phyloP scores from a whole-genome alignment of 75 land plant species.

The Pinus taeda region DNA sequence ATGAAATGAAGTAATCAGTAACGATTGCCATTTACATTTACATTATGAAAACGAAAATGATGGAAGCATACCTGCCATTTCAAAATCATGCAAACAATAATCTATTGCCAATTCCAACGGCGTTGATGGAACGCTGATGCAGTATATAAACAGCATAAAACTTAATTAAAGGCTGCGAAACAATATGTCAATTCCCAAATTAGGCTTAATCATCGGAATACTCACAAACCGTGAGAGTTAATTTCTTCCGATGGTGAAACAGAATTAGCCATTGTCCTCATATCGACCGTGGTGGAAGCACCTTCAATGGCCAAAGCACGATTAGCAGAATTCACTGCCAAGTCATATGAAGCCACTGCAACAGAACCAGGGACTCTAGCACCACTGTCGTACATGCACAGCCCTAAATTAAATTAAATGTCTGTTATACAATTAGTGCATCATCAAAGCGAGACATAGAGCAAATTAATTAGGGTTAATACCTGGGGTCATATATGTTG shows the following conservation, averaged over 20 bases:
- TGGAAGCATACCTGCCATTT: constrained; percentile 55
- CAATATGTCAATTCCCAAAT: too few relatives aligned
- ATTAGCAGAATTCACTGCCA: constrained; percentile 2
- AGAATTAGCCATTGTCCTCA: too few relatives aligned
- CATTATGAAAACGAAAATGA: too few relatives aligned
- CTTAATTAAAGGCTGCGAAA: too few relatives aligned
- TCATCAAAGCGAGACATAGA: too few relatives aligned
- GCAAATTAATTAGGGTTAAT: background rate
- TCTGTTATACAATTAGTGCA: too few relatives aligned
- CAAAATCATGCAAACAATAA: constrained; percentile 71
- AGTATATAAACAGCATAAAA: background rate
- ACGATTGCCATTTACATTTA: too few relatives aligned
- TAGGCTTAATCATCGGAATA: too few relatives aligned
- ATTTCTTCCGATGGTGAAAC: too few relatives aligned
- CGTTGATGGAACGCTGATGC: constrained; percentile 32
- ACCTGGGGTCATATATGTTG: constrained; percentile 49
- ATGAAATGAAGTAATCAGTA: too few relatives aligned
- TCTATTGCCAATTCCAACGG: constrained; percentile 83
- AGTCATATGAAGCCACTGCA: background rate
- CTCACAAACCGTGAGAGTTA: too few relatives aligned
- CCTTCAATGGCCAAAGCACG: background rate
- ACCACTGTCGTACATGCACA: background rate
- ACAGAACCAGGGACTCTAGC: background rate
- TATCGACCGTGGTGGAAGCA: background rate
- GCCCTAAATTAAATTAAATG: background rate